Percentiles rank a stretch among this genome's conserved stretches.
phyloP scores from a whole-genome alignment of 2,329 filamentous ascomycete species.

The Lomentospora prolificans region DNA sequence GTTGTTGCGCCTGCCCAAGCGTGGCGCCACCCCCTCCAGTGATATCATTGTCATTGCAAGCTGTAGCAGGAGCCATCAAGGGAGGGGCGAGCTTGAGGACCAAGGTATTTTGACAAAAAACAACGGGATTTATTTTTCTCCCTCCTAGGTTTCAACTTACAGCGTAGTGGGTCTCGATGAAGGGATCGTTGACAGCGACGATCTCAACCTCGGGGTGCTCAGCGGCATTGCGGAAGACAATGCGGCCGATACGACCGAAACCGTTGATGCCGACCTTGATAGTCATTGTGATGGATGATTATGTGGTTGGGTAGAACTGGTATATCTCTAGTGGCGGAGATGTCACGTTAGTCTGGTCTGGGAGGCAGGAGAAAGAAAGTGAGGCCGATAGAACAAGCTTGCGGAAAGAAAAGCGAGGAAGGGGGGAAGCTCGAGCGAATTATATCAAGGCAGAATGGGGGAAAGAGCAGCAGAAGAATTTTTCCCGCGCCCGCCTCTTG shows the following conservation, averaged over 20 bases:
- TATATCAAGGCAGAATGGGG: not conserved
- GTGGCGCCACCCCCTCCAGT: slow-evolving; percentile 2
- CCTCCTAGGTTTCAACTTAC: slow-evolving; percentile 59
- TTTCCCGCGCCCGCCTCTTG: not conserved
- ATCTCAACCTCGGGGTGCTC: slow-evolving; percentile 84
- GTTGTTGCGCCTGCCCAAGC: not conserved
- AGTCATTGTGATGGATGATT: slow-evolving; percentile 25
- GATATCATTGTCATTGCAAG: slow-evolving; percentile 3
- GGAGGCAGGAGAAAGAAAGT: not conserved
- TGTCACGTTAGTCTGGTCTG: not conserved
- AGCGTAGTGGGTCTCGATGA: slow-evolving; percentile 96
- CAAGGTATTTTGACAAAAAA: too few species aligned
- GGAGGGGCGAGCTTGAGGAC: not conserved
- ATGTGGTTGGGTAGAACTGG: slow-evolving; percentile 8
- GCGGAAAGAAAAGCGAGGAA: not conserved
- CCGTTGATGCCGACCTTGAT: slow-evolving; percentile 96
- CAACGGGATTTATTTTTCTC: not conserved
- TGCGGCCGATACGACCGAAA: slow-evolving; percentile 98
- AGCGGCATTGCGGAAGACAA: slow-evolving; percentile 96
- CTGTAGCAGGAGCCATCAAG: not conserved
- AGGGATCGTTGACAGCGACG: slow-evolving; percentile 97
- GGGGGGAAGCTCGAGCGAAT: not conserved
- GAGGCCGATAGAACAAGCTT: not conserved
- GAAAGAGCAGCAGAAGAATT: not conserved
- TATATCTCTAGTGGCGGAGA: not conserved